Base-by-base conservation (phyloP, 352 stramenopile species). In the Elongisporangium undulatum region DNA sequence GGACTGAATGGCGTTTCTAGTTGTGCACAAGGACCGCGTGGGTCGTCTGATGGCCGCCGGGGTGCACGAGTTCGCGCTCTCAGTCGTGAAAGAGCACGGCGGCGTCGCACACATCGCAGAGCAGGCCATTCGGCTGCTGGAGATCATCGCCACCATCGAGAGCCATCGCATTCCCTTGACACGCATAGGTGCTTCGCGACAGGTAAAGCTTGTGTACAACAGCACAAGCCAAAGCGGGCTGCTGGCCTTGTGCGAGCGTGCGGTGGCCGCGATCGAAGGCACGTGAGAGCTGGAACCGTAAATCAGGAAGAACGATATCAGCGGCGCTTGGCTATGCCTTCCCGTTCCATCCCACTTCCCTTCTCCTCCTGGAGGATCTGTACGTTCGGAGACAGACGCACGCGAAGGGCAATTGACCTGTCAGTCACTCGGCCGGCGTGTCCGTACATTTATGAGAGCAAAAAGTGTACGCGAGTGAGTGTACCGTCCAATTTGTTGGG, bases 161-260 rank as follows among this genome's bases (percentile, higher is more conserved):
- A 29, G 54, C 12, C 80, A 90, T 51, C 72, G 74, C 23, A 74
- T 79, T 49, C 73, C 77, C 1, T 58, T 90, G 50, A 87, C 74
- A 8, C 75, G 80, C 2, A 63, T 87, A 15, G 80, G 80, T 5
- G 80, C 74, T 6, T 79, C 74, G 21, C 66, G 80, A 12, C 67
- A 79, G 24, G 58, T 85, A 23, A 86, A 83, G 62, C 69, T 83
- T 54, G 61, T 88, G 41, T 87, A 85, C 68, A 87, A 87, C 66
- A 75, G 63, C 53, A 72, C 71, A 3, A 34, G 39, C 23, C 72
- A 82, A n/a, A 39, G 50, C 23, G 66, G 67, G 15, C 56, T 90
- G 16, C 59, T 77, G n/a, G 51, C 75, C 23, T 59, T 90, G n/a
- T 87, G 80, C 61, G 77, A 87, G 23, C 66, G 70, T 7, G 68